These are phyloP conservation scores for Cucurbita argyrosperma DNA, from an alignment of 306 rosid genomes.

Conservation along the genomic window DNA sequence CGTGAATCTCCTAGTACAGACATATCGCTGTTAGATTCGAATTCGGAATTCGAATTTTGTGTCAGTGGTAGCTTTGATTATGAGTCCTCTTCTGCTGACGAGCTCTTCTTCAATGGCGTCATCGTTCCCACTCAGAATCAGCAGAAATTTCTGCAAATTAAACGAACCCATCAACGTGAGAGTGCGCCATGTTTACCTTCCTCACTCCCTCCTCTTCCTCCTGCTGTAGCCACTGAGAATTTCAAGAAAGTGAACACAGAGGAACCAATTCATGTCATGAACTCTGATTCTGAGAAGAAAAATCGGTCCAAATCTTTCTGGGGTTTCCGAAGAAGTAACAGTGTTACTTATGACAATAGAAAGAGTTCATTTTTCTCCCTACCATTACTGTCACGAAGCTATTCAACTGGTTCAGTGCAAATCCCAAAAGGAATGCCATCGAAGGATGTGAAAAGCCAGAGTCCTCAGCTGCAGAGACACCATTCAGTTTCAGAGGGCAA, in stretches of 20 bases:
- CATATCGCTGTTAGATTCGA: neutral
- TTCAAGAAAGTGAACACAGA: too few relatives aligned
- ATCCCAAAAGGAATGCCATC: constrained; percentile 31
- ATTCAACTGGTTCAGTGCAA: constrained; percentile 55
- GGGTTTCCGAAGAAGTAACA: constrained; percentile 74
- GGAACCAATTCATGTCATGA: neutral
- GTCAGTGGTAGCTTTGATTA: too few relatives aligned
- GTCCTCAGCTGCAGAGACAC: constrained; percentile 18
- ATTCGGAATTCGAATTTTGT: too few relatives aligned
- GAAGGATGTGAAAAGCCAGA: constrained; percentile 17
- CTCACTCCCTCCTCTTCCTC: too few relatives aligned
- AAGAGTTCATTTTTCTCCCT: constrained; percentile 27
- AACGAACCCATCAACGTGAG: too few relatives aligned
- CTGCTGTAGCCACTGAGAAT: too few relatives aligned
- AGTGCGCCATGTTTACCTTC: too few relatives aligned
- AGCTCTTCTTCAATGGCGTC: too few relatives aligned
- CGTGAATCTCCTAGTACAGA: neutral
- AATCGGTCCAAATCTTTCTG: constrained; percentile 53
- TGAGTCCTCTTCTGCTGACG: too few relatives aligned
- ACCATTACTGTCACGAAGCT: constrained; percentile 58
- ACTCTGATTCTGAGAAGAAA: constrained; percentile 21
- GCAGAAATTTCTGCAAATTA: too few relatives aligned
- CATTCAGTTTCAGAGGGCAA: constrained; percentile 15
- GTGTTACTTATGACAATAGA: constrained; percentile 51
- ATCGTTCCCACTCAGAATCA: too few relatives aligned